Percentiles rank a stretch among this genome's conserved stretches.
Evolutionary conservation across 1,284 basidiomycete species (phyloP).

Genomic region (Pseudozyma pruni): DNA sequence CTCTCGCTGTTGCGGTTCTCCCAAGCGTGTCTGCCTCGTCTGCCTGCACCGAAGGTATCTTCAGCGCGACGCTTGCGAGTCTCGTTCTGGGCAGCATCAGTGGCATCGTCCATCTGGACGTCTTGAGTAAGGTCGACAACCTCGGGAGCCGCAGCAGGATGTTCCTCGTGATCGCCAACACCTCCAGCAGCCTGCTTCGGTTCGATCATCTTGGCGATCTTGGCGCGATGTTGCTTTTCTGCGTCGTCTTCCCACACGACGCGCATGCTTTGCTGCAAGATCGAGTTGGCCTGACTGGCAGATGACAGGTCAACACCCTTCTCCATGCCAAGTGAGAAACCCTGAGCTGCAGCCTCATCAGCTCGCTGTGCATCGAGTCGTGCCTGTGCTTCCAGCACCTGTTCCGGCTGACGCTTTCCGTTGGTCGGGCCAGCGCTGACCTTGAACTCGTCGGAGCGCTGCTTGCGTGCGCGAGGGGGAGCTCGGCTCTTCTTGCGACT

Average conservation of each 20-base stretch:
- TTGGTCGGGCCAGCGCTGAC: neutral
- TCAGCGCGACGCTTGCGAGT: conserved; percentile 18
- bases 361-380: conserved; percentile 40
- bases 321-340: conserved; percentile 43
- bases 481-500: conserved; percentile 25
- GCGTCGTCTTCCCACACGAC: conserved; percentile 58
- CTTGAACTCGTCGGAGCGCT: conserved; percentile 21
- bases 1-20: conserved; percentile 40
- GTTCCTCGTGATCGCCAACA: neutral
- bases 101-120: neutral
- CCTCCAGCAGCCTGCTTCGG: neutral
- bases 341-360: conserved; percentile 43
- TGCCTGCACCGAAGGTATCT: conserved; percentile 25
- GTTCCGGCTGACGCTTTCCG: conserved; percentile 26
- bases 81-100: neutral
- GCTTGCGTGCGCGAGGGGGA: conserved; percentile 37
- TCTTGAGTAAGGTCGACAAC: conserved; percentile 12
- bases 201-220: conserved; percentile 49
- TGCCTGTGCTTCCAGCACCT: conserved; percentile 43
- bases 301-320: conserved; percentile 15
- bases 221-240: conserved; percentile 36
- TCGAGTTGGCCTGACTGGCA: conserved; percentile 10
- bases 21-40: conserved; percentile 18
- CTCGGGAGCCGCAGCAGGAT: neutral
- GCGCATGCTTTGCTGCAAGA: conserved; percentile 35